Evolutionary conservation across 768 basidiomycete genomes (phyloP).

Genomic region (Tubosaeta sp.): DNA sequence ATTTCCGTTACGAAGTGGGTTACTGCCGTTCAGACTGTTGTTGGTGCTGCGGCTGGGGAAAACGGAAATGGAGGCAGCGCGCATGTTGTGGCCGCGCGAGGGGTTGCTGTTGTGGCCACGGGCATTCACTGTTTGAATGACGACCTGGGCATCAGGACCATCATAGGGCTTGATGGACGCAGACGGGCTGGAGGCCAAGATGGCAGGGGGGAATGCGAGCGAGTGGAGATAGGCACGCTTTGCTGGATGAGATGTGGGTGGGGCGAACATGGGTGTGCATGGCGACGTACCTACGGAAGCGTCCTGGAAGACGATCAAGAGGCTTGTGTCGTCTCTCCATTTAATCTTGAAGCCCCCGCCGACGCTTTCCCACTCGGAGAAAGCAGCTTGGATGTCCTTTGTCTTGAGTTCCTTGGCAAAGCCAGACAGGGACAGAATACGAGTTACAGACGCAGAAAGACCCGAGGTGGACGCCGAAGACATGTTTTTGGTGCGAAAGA

Average conservation of each 20-base stretch:
- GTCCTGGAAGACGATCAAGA: slow-evolving; percentile 92
- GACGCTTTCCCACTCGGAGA: slow-evolving; percentile 81
- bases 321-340: slow-evolving; percentile 96
- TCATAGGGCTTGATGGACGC: slow-evolving; percentile 88
- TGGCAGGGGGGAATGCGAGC: slow-evolving; percentile 75
- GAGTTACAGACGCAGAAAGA: slow-evolving; percentile 92
- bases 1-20: slow-evolving; percentile 25
- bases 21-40: slow-evolving; percentile 34
- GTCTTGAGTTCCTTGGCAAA: slow-evolving; percentile 97
- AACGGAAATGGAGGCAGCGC: slow-evolving; percentile 62
- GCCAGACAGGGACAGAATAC: slow-evolving; percentile 88
- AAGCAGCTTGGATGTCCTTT: slow-evolving; percentile 89
- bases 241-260: slow-evolving; percentile 11
- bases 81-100: slow-evolving; percentile 68
- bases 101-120: slow-evolving; percentile 59
- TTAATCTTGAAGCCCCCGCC: slow-evolving; percentile 98
- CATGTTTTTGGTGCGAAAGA: slow-evolving; percentile 39
- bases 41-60: slow-evolving; percentile 51
- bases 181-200: slow-evolving; percentile 50
- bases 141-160: slow-evolving; percentile 83
- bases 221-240: slow-evolving; percentile 69
- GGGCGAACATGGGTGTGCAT: background rate
- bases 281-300: slow-evolving; percentile 74
- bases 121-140: slow-evolving; percentile 80
- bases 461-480: slow-evolving; percentile 64